Evolutionary conservation across 768 basidiomycete species (phyloP), one percentile per base, ranked within the genome.

Genomic region (Suillus weaverae): DNA sequence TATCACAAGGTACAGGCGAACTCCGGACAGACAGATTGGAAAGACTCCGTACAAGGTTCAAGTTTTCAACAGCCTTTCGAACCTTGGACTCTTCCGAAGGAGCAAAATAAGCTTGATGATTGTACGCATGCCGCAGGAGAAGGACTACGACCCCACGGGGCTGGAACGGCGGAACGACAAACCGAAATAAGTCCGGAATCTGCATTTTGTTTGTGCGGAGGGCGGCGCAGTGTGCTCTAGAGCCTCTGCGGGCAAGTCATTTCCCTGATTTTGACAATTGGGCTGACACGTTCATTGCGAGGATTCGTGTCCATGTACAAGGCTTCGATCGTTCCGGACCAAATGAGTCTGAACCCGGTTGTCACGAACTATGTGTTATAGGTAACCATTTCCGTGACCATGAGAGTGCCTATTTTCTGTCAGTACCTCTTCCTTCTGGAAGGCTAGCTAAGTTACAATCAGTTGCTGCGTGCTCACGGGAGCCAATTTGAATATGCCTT

Each of bases 291-390:
- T 44, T 62, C 2, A 54, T 63, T 84, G 85, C 18, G 70, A 88
- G 64, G 92, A 92, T 69, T 83, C 85, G 0, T 93, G 92, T 65
- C 89, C 90, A 1, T 26, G 26, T 26, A 26, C 90, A 93, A 79
- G 80, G 83, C 1, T 93, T 92, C 69, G 90, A 94, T 69, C 94
- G 92, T 72, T 90, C 89, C 0, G 81, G 83, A 89, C 64, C 89
- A 92, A 1, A 77, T 78, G 2, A 72, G 65, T 0, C 92, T 92
- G 92, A 83, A 72, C 22, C 83, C 83, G 3, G 84, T 94, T 22
- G 79, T 79, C 0, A 83, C 84, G 2, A 85, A 81, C 66, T 91
- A 26, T 51, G 50, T 51, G 50, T 69, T 83, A 87, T 61, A 71
- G 76, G 76, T 18, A 18, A 32, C 51, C 51, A 89, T 65, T 92